Percentiles rank a stretch among this genome's conserved stretches.
Evolutionary conservation across 2,329 filamentous ascomycete species (phyloP).

Genomic region (Stagonosporopsis rhizophila): DNA sequence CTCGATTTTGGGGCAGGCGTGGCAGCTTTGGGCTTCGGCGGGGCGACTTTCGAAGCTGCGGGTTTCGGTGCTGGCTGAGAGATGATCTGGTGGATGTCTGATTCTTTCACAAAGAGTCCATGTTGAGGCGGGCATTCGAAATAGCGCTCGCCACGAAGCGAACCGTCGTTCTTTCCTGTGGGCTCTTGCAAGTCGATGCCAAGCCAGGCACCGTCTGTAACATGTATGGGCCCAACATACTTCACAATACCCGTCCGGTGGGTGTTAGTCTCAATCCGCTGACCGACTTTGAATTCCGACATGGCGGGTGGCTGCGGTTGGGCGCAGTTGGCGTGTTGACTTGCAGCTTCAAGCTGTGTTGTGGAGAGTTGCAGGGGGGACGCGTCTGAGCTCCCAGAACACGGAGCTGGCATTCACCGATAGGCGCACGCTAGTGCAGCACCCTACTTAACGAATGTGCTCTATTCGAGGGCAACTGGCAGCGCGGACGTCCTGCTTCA

Average conservation of each 20-base stretch:
- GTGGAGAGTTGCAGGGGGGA: constrained; percentile 10
- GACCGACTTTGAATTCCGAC: constrained; percentile 59
- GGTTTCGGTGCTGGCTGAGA: constrained; percentile 53
- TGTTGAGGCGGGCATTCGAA: constrained; percentile 76
- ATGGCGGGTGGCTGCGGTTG: constrained; percentile 25
- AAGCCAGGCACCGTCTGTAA: constrained; percentile 86
- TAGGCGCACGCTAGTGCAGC: constrained; percentile 5
- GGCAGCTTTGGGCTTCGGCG: constrained; percentile 24
- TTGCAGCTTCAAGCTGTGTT: constrained; percentile 18
- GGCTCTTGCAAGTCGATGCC: constrained; percentile 85
- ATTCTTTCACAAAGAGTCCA: constrained; percentile 87
- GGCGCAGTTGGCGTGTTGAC: constrained; percentile 19
- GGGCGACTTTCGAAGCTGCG: constrained; percentile 46
- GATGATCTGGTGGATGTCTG: constrained; percentile 65
- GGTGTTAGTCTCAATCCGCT: constrained; percentile 80
- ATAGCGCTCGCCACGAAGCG: constrained; percentile 85
- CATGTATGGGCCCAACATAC: constrained; percentile 79
- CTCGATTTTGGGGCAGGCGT: constrained; percentile 28
- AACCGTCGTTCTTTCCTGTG: constrained; percentile 91
- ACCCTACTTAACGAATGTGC: neutral
- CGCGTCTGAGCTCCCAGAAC: constrained; percentile 15
- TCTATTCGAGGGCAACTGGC: neutral
- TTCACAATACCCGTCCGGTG: constrained; percentile 78
- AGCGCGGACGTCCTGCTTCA: neutral
- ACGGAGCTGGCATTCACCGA: constrained; percentile 16